A percentile compares a stretch with the other conserved stretches of the same genome.
phyloP scores from a whole-genome alignment of 1,284 basidiomycete species.

The Meira nashicola region DNA sequence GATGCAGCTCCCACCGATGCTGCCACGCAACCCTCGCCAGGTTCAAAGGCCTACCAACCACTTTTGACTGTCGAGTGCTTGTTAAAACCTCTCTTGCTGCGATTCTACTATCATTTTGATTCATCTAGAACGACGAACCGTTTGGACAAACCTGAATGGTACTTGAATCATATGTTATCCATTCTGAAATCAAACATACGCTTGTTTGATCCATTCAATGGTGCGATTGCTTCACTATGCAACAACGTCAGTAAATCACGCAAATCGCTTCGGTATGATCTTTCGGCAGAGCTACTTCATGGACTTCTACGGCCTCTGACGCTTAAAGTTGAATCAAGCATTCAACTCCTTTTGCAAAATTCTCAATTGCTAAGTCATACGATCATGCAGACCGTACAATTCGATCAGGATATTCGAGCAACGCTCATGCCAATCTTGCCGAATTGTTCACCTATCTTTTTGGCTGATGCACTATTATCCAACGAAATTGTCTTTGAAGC shows the following conservation, averaged over 20 bases:
- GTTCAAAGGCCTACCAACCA: slow-evolving; percentile 41
- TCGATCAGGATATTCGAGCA: slow-evolving; percentile 68
- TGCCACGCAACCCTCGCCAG: slow-evolving; percentile 7
- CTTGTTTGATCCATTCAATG: slow-evolving; percentile 68
- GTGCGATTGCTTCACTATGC: slow-evolving; percentile 57
- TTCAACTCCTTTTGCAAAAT: slow-evolving; percentile 66
- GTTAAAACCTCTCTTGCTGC: slow-evolving; percentile 73
- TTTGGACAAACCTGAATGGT: slow-evolving; percentile 96
- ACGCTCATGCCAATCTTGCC: slow-evolving; percentile 13
- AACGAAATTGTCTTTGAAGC: slow-evolving; percentile 80
- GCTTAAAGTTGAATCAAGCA: slow-evolving; percentile 44
- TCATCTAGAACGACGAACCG: slow-evolving; percentile 79
- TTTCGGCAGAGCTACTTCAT: slow-evolving; percentile 36
- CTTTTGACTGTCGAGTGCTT: slow-evolving; percentile 65
- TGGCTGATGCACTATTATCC: slow-evolving; percentile 70
- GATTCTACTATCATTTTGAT: slow-evolving; percentile 96
- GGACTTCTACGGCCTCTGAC: slow-evolving; percentile 33
- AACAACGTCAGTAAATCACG: slow-evolving; percentile 51
- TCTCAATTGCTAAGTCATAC: slow-evolving; percentile 88
- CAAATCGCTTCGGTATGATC: slow-evolving; percentile 18
- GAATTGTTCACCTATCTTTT: slow-evolving; percentile 12
- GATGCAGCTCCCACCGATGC: neutral
- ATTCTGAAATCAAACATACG: slow-evolving; percentile 54
- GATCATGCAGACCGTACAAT: slow-evolving; percentile 81
- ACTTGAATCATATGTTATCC: slow-evolving; percentile 82